Evolutionary conservation across 2,329 filamentous ascomycete species (phyloP), one percentile per base, ranked within the genome.

Genomic region (Macrophomina tecta): DNA sequence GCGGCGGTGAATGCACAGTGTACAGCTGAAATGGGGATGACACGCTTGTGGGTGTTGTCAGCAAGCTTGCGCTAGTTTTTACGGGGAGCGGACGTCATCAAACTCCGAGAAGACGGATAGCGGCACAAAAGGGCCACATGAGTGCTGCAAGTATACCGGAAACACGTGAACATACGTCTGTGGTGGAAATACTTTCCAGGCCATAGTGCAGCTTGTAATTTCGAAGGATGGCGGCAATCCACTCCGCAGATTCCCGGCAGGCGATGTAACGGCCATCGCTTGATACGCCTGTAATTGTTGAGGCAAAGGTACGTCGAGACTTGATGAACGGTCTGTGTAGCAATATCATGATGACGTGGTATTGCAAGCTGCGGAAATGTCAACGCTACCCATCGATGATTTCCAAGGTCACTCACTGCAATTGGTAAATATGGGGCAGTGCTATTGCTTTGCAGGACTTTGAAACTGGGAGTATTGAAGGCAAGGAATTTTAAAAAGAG

Each of bases 1-100:
- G 56, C 56, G 28, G 56, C 56, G 3, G 56, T 61, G 56, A 61
- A 61, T 11, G 56, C 56, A 34, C 56, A 61, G 40, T 61, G 56
- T 1, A 61, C 56, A 0, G 56, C 56, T 1, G 56, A 46, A 5
- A 48, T 34, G 2, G 56, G 40, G 5, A 61, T 34, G 3, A 12
- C 6, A 18, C 56, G 40, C 56, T 61, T 16, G 51, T 23, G 11
- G 9, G 8, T 16, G 5, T n/a, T 36, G 16, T 34, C 36, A 34
- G 51, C 34, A 55, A 4, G 18, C 14, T 34, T 16, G 14, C 23
- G 9, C 11, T 38, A 38, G 11, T 8, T 4, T 23, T 2, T 2
- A 23, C 23, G 23, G 23, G 23, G 23, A 23, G 23, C 23, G 23
- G 2, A 23, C 23, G 23, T 23, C 23, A 23, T 23, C 2, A 23